Evolutionary conservation across 441 rosid species (phyloP), one percentile per base, ranked within the genome.

Genomic region (Bocquillonia castaneifolia): DNA sequence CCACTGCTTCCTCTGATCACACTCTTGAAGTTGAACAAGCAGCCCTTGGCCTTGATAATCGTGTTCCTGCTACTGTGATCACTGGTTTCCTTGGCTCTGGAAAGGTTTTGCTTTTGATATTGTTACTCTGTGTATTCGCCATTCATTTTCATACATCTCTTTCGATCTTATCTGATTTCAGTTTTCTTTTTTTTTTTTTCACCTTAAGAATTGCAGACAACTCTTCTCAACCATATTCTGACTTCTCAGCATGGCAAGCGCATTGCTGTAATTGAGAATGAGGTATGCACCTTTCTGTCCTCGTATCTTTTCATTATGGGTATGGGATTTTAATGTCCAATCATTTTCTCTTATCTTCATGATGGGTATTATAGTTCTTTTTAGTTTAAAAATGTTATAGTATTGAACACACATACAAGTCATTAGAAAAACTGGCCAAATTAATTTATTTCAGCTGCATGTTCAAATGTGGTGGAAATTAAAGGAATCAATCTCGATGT

Each of bases 11-110:
- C 18, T 20, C 74, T 17, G 34, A 48, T 57, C 17, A 17, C 20
- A 25, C 15, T 13, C 73, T 74, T 28, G 58, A 64, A 42, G 36
- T 57, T 51, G 48, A 45, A 58, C 10, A 32, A n/a, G 68, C 74
- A 9, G 26, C 72, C 45, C 73, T 72, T 45, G 18, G 50, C 34
- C 64, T 66, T 34, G 86, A 81, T 52, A 61, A 64, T 67, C 86
- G 90, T 29, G 83, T 88, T 28, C 84, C 93, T 0, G 85, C 93
- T 37, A 88, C 93, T 7, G 78, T 88, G 3, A 79, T 88, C 60
- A 88, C 93, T 3, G 91, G 93, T n/a, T 88, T 88, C 70, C 91
- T 84, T 26, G 93, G 93, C 62, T 83, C 91, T 10, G 93, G 93
- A 12, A 86, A 88, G 86, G 93, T 83, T 18, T 3, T 42, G 15